Evolutionary conservation across 192 early-diverging fungal species (phyloP).

Genomic region (Umbelopsis vinacea): DNA sequence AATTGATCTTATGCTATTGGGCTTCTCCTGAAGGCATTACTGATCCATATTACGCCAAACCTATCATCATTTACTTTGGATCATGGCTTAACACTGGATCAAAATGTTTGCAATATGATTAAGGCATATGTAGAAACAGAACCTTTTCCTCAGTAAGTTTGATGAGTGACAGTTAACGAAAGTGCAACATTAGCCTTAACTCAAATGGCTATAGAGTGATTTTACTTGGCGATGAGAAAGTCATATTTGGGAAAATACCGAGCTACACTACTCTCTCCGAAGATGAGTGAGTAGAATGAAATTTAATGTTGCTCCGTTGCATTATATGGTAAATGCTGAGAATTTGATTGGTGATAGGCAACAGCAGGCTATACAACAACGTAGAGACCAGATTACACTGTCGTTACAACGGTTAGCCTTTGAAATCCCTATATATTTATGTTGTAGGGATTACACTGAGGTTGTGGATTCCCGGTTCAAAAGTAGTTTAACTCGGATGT

Average conservation of each 20-base stretch:
- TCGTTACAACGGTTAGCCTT: not conserved
- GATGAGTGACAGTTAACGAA: not conserved
- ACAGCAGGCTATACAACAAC: not conserved
- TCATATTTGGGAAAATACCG: constrained; percentile 10
- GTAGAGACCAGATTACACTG: not conserved
- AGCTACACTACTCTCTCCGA: not conserved
- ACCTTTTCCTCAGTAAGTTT: not conserved
- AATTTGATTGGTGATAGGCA: not conserved
- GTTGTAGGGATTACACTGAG: not conserved
- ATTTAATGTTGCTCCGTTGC: not conserved
- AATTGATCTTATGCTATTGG: not conserved
- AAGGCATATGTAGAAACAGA: not conserved
- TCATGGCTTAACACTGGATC: not conserved
- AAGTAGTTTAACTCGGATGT: not conserved
- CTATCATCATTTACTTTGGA: constrained; percentile 3
- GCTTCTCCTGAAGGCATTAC: not conserved
- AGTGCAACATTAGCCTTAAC: not conserved
- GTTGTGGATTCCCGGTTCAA: not conserved
- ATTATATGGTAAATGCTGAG: not conserved
- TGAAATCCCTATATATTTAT: not conserved
- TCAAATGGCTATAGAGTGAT: not conserved
- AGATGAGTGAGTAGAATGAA: not conserved
- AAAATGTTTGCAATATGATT: not conserved
- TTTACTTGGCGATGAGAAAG: not conserved
- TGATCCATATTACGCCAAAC: not conserved